Evolutionary conservation across 495 filamentous ascomycete genomes (phyloP).

Genomic region (Chaetomium fimeti): DNA sequence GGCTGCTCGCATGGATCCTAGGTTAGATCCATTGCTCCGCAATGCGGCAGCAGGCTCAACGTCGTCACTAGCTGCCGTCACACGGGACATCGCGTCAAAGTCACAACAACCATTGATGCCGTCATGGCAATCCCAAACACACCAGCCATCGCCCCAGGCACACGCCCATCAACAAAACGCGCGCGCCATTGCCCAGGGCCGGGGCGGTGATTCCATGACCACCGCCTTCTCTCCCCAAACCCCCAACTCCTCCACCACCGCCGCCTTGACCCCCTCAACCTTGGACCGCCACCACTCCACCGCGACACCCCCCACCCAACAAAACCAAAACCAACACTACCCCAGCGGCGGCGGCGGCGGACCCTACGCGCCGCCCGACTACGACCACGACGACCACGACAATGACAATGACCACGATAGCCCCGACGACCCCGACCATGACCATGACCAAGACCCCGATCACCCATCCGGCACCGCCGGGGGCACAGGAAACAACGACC

Average conservation of each 20-base stretch:
- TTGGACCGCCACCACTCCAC: background rate
- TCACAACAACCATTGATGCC: background rate
- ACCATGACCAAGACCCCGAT: background rate
- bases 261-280: slow-evolving; percentile 4
- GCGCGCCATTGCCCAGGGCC: slow-evolving; percentile 4
- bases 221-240: slow-evolving; percentile 23
- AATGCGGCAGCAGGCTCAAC: slow-evolving; percentile 1
- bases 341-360: background rate
- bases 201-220: background rate
- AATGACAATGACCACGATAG: background rate
- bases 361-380: background rate
- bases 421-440: background rate
- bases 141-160: background rate
- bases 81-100: background rate
- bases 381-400: background rate
- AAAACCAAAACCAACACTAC: background rate
- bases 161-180: background rate
- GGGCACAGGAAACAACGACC: slow-evolving; percentile 50
- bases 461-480: background rate
- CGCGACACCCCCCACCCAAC: background rate
- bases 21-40: slow-evolving; percentile 20
- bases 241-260: slow-evolving; percentile 14
- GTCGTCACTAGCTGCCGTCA: background rate
- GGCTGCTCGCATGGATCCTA: slow-evolving; percentile 5
- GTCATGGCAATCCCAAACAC: slow-evolving; percentile 14